Evolutionary conservation across 805 yeast genomes (phyloP).

Genomic region (Kuraishia cidri): DNA sequence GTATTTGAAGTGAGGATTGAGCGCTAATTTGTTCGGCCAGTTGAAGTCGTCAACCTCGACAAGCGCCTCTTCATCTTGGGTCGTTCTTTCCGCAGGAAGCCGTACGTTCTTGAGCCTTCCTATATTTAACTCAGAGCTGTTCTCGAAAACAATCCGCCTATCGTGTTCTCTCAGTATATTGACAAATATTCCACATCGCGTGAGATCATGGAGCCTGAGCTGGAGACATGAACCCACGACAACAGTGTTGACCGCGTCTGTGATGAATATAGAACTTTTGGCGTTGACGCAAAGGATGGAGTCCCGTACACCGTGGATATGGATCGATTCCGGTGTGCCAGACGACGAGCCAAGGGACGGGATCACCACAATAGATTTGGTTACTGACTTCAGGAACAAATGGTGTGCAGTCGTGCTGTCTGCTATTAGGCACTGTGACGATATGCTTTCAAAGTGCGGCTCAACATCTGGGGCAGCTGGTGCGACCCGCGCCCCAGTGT

Average conservation of each 20-base stretch:
- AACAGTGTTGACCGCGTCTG: background rate
- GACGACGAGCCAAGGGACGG: constrained; percentile 2
- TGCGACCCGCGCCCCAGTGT: background rate
- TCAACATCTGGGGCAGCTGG: background rate
- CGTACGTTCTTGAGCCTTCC: background rate
- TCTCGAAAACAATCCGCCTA: constrained; percentile 2
- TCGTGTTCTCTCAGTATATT: background rate
- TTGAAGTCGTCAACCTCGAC: constrained; percentile 19
- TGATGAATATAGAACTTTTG: background rate
- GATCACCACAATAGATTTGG: constrained; percentile 6
- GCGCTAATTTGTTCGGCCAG: constrained; percentile 9
- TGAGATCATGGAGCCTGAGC: constrained; percentile 1
- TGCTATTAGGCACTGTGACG: too few relatives aligned
- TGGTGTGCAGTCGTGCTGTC: too few relatives aligned
- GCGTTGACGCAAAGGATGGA: background rate
- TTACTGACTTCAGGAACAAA: constrained; percentile 6
- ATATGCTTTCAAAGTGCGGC: too few relatives aligned
- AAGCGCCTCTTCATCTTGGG: background rate
- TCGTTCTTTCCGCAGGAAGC: background rate
- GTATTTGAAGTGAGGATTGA: constrained; percentile 10
- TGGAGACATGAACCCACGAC: constrained; percentile 1
- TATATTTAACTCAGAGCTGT: background rate
- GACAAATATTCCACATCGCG: background rate
- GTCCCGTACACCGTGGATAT: background rate
- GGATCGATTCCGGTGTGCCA: constrained; percentile 1